These are phyloP conservation scores for Leucocoprinus leucothites DNA, from an alignment of 768 basidiomycete genomes.

Conservation along the genomic window DNA sequence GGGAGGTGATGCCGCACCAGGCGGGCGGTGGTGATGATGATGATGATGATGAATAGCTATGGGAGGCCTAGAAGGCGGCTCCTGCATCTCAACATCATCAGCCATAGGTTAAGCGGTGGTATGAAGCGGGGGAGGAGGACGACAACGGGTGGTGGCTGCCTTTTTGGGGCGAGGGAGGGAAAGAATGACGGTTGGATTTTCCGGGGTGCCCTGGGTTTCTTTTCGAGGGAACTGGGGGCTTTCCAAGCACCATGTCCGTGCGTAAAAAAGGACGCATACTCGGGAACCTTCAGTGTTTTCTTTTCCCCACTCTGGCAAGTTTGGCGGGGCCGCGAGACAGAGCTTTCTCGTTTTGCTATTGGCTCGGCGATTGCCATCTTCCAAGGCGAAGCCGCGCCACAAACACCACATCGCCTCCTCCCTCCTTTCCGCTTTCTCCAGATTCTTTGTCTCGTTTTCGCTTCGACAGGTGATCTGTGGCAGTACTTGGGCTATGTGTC, in stretches of 20 bases:
- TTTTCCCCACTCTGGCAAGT: background rate
- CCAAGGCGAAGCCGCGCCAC: constrained; percentile 18
- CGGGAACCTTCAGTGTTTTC: constrained; percentile 13
- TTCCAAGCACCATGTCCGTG: constrained; percentile 20
- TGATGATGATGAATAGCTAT: too few species aligned
- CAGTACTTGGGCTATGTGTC: background rate
- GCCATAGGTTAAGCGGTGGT: constrained; percentile 12
- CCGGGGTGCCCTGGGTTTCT: constrained; percentile 11
- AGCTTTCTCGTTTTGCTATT: constrained; percentile 24
- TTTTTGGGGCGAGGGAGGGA: constrained; percentile 16
- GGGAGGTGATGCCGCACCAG: background rate
- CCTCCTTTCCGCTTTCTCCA: background rate
- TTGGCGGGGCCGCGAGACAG: constrained; percentile 22
- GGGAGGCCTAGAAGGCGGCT: too few species aligned
- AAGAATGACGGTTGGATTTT: constrained; percentile 11
- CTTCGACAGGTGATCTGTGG: background rate
- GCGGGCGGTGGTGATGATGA: constrained; percentile 6
- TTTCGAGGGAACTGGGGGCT: constrained; percentile 11
- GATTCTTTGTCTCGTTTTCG: background rate
- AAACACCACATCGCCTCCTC: constrained; percentile 6
- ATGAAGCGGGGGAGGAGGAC: too few species aligned
- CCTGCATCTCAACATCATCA: constrained; percentile 9
- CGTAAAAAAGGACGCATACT: constrained; percentile 23
- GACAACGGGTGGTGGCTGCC: too few species aligned
- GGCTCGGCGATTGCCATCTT: constrained; percentile 39